phyloP scores from a whole-genome alignment of 2,329 filamentous ascomycete species.

The Xylariaceae sp. region DNA sequence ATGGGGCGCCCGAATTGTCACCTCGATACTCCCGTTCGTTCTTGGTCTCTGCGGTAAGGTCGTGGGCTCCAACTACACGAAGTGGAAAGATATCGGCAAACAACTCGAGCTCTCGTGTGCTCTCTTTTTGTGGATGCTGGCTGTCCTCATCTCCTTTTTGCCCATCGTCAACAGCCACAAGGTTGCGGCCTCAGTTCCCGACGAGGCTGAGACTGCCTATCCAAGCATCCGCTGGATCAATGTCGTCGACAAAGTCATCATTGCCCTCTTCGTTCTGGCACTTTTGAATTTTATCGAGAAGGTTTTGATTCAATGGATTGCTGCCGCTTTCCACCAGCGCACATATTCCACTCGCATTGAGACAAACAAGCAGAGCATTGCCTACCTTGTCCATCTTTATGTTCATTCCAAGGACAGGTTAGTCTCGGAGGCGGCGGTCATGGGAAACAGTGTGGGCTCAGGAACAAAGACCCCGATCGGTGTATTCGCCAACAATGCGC shows the following conservation, averaged over 20 bases:
- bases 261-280: slow-evolving; percentile 77
- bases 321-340: slow-evolving; percentile 85
- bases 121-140: slow-evolving; percentile 89
- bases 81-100: slow-evolving; percentile 86
- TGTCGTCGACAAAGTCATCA: slow-evolving; percentile 80
- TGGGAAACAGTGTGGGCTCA: slow-evolving; percentile 46
- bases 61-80: slow-evolving; percentile 79
- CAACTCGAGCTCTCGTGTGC: slow-evolving; percentile 82
- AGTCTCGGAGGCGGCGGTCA: slow-evolving; percentile 50
- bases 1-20: slow-evolving; percentile 67
- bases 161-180: slow-evolving; percentile 70
- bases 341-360: slow-evolving; percentile 91
- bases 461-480: slow-evolving; percentile 73
- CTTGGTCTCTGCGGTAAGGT: slow-evolving; percentile 61
- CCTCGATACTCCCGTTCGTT: slow-evolving; percentile 47
- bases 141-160: slow-evolving; percentile 79
- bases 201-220: slow-evolving; percentile 44
- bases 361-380: slow-evolving; percentile 87
- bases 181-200: slow-evolving; percentile 32
- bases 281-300: slow-evolving; percentile 86
- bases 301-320: slow-evolving; percentile 91
- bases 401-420: slow-evolving; percentile 76
- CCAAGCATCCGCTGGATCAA: slow-evolving; percentile 66
- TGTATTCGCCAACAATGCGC: slow-evolving; percentile 71
- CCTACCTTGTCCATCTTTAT: slow-evolving; percentile 51